Evolutionary conservation across 1,284 basidiomycete species (phyloP), one percentile per base, ranked within the genome.

Genomic region (Trichosporon sp.): DNA sequence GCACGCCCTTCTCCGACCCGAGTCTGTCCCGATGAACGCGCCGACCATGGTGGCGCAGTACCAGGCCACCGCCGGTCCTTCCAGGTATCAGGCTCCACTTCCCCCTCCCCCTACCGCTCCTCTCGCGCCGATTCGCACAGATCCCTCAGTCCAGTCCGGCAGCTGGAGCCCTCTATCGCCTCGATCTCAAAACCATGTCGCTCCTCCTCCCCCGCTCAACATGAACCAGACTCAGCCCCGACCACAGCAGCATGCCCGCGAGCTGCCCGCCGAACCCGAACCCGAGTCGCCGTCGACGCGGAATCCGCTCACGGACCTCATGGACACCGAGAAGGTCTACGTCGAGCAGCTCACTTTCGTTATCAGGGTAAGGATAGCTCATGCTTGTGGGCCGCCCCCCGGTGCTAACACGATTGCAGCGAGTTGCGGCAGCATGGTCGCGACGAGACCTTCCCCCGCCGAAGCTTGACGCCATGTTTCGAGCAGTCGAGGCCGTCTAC

Each of bases 361-460:
- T 77, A 97, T 99, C 78, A 89, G 94, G 79, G 95, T 96, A 37
- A 63, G 59, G 31, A 37, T n/a, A 38, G 32, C 26, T 26, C 26
- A 26, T 26, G 26, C 26, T 26, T 26, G 11, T 31, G 48, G 40
- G 26, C 14, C 26, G 75, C 26, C 79, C 26, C 26, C 26, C 26
- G 26, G 12, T 26, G 66, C 70, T 74, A 61, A 74, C 70, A 21
- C 2, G 8, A 2, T 11, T 40, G 48, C 61, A 98, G 93, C 94
- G 93, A 89, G 93, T 98, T 7, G 97, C 97, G 3, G 91, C 91
- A 32, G 97, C 97, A 68, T 99, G 96, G 96, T 98, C 95, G 12
- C 87, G 94, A 54, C 89, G 90, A 64, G 97, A 98, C 83, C 90
- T 99, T 59, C 96, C 97, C 16, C 97, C 96, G 1, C 89, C 89